Base-by-base conservation (phyloP, 2,329 filamentous ascomycete species). In the Gnomoniopsis smithogilvyi region DNA sequence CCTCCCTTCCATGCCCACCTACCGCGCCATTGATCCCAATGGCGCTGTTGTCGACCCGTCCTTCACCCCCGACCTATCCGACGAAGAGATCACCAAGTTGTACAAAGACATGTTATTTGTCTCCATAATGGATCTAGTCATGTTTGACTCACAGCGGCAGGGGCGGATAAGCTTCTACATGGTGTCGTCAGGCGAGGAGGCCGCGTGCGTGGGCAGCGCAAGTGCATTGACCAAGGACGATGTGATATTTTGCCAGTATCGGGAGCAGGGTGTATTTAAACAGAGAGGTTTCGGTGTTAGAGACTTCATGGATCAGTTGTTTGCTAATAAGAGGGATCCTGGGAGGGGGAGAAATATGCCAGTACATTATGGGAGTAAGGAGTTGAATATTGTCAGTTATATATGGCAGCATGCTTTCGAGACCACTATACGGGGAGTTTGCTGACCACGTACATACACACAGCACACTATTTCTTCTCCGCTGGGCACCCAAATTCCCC, bases 71-170 rank as follows among this genome's bases (percentile, higher is more conserved):
- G 87, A 93, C 68, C 84, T 95, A 2, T 79, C 81, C 45, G 86
- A 95, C 54, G 79, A 82, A 53, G 75, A 81, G 64, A 76, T 86
- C 14, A 68, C 85, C 56, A 82, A 84, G 69, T 73, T 87, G 54
- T 88, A 88, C 72, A 80, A 76, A 60, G 83, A 87, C 67, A 89
- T 90, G 87, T 68, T 89, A 11, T 82, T 79, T 38, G 78, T 88
- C 11, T 86, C 89, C 58, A 90, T 98, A 65, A 95, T 99, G 92
- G 95, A 99, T 70, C 74, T 96, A 57, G 90, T 98, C 71, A 98
- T 98, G 93, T 97, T 96, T 69, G 95, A 99, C 69, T 93, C 95
- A 0, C 95, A 99, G 75, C 83, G 95, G 49, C 95, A 99, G 74
- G 93, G 93, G n/a, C 86, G 92, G 21, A 76, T 96, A 58, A 93